Base-by-base conservation (phyloP, 257 asterid genomes). In the Jacaranda mimosifolia region DNA sequence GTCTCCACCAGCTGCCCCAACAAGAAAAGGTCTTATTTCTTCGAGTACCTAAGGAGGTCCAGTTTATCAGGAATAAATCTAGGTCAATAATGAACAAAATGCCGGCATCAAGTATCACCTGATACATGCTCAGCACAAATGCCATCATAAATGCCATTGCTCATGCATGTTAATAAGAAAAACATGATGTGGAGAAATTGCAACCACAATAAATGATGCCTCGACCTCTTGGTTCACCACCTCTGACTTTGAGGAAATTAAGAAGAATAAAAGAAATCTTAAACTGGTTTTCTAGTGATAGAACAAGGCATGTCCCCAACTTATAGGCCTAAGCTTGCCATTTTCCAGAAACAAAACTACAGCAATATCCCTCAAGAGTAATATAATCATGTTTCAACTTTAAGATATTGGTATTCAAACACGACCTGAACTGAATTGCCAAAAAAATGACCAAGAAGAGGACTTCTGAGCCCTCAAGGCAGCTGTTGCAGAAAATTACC, bases 1-100 rank as follows among this genome's bases (percentile, higher is more conserved):
- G 40, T 76, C 85, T 80, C 95, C 95, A 62, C 95, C 92, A 0
- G 92, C 91, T 14, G 90, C 91, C 75, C 91, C 95, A 67, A 83
- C 72, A 5, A 90, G 91, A 74, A 83, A 90, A 15, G 91, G 91
- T 55, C 95, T 83, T 53, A 88, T 86, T 83, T 90, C 95, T 67
- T 87, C 92, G 32, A 90, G 91, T 68, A 90, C 92, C 91, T 89
- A 64, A 8, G 32, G 10, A 40, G 58, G 26, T 56, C 5, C 17
- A 45, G 35, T 39, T 57, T 55, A 36, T 43, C 63, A 72, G 55
- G 52, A 46, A 52, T 8, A 45, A 39, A 57, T 43, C 11, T 56
- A 26, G 39, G 42, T 56, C 63, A 43, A 51, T 4, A 17, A 68
- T 26, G 65, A 53, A 32, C 45, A 42, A 40, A 55, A 59, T 15